phyloP scores from a whole-genome alignment of 805 yeast species.

The Metschnikowia colocasiae region DNA sequence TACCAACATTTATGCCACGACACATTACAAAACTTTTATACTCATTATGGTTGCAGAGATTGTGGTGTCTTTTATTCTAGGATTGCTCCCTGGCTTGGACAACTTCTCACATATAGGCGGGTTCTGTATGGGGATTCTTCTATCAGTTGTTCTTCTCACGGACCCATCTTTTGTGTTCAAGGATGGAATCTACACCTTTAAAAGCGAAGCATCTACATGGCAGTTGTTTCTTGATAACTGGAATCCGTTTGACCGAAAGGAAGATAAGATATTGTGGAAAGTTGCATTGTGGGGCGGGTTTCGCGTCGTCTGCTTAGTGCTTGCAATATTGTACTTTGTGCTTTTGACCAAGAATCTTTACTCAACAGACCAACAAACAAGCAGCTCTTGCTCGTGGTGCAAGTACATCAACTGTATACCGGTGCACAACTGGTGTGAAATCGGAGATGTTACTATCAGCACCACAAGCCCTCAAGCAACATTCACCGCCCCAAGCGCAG shows the following conservation, averaged over 20 bases:
- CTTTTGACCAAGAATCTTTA: conserved; percentile 47
- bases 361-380: conserved; percentile 40
- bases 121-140: conserved; percentile 55
- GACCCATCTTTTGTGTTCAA: conserved; percentile 51
- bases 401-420: conserved; percentile 69
- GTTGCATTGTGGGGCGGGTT: conserved; percentile 53
- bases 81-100: conserved; percentile 69
- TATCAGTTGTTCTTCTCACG: conserved; percentile 47
- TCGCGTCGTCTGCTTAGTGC: conserved; percentile 42
- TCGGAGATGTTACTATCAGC: conserved; percentile 36
- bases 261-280: conserved; percentile 30
- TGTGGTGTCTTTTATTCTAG: conserved; percentile 55
- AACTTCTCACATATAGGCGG: conserved; percentile 78
- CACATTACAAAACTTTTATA: conserved; percentile 45
- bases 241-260: conserved; percentile 36
- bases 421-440: conserved; percentile 65
- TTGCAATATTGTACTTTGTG: conserved; percentile 49
- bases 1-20: conserved; percentile 43
- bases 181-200: conserved; percentile 38
- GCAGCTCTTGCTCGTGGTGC: conserved; percentile 63
- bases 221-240: conserved; percentile 35
- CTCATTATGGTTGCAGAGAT: conserved; percentile 52
- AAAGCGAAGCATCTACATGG: conserved; percentile 27
- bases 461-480: conserved; percentile 11
- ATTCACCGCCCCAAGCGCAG: conserved; percentile 3